A percentile compares a stretch with the other conserved stretches of the same genome.
Conservation (phyloP, 306 rosid species). For the Dryas octopetala region DNA sequence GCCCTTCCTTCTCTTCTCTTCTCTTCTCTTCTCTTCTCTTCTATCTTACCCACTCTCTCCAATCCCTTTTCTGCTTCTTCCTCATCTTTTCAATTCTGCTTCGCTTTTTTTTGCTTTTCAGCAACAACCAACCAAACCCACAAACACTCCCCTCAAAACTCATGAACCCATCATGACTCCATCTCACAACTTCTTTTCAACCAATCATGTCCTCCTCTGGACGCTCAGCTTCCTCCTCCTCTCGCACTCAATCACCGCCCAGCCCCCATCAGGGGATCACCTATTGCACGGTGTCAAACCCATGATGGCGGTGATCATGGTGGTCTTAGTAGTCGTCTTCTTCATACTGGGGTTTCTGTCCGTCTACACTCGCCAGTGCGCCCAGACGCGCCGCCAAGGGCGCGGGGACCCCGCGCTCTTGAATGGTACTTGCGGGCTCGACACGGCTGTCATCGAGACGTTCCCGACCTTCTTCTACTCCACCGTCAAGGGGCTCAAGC, state of each 20-base stretch:
- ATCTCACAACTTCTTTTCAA: too few relatives aligned
- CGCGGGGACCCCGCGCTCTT: slow-evolving; percentile 24
- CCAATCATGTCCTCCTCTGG: not conserved
- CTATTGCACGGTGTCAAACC: slow-evolving; percentile 26
- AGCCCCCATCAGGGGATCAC: slow-evolving; percentile 2
- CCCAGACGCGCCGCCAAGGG: slow-evolving; percentile 43
- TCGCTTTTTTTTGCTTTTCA: too few relatives aligned
- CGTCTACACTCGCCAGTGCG: slow-evolving; percentile 82
- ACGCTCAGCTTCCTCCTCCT: slow-evolving; percentile 8
- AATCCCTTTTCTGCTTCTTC: too few relatives aligned
- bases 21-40: too few relatives aligned
- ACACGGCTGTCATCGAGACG: slow-evolving; percentile 47
- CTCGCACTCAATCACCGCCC: slow-evolving; percentile 38
- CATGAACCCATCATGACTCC: too few relatives aligned
- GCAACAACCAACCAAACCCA: too few relatives aligned
- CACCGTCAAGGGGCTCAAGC: slow-evolving; percentile 60
- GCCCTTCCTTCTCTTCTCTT: too few relatives aligned
- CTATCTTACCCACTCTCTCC: too few relatives aligned
- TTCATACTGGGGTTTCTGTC: slow-evolving; percentile 70
- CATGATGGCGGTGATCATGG: slow-evolving; percentile 56
- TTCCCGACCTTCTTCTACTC: slow-evolving; percentile 83
- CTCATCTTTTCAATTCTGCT: too few relatives aligned
- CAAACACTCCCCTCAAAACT: too few relatives aligned
- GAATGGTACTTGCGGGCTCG: slow-evolving; percentile 48
- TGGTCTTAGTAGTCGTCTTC: slow-evolving; percentile 50